These are phyloP conservation scores for Cutaneotrichosporon spelunceum DNA, from an alignment of 1,284 basidiomycete genomes.

Conservation along the genomic window DNA sequence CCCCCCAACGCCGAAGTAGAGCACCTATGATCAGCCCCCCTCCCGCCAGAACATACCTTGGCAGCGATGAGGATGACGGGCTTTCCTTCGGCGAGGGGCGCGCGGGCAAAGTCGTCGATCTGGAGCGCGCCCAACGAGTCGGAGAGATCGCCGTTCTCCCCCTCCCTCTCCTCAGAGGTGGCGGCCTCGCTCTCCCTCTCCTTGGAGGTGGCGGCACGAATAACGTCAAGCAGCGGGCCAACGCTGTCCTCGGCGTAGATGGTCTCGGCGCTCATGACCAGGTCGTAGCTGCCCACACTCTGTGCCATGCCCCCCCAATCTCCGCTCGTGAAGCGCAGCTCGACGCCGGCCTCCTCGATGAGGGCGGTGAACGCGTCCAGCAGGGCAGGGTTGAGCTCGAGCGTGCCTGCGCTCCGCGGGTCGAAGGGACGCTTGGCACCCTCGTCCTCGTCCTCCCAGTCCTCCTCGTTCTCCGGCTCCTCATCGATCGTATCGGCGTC, in stretches of 20 bases:
- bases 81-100: conserved; percentile 19
- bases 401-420: conserved; percentile 48
- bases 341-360: conserved; percentile 58
- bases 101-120: conserved; percentile 31
- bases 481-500: background rate
- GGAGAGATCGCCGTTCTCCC: conserved; percentile 24
- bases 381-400: conserved; percentile 64
- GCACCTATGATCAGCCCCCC: conserved; percentile 55
- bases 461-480: conserved; percentile 28
- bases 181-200: background rate
- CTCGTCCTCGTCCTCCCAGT: conserved; percentile 15
- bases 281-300: conserved; percentile 56
- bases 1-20: conserved; percentile 96
- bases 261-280: conserved; percentile 87
- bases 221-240: conserved; percentile 60
- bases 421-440: conserved; percentile 27
- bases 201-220: conserved; percentile 35
- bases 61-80: conserved; percentile 45
- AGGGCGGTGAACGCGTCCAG: conserved; percentile 63
- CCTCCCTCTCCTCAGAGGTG: background rate
- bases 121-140: conserved; percentile 31
- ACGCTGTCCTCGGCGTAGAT: conserved; percentile 76
- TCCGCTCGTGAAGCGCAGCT: conserved; percentile 74
- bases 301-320: conserved; percentile 60
- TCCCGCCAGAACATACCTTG: conserved; percentile 34